Evolutionary conservation across 768 basidiomycete genomes (phyloP), one percentile per base, ranked within the genome.

Genomic region (Phanerochaete sordida): DNA sequence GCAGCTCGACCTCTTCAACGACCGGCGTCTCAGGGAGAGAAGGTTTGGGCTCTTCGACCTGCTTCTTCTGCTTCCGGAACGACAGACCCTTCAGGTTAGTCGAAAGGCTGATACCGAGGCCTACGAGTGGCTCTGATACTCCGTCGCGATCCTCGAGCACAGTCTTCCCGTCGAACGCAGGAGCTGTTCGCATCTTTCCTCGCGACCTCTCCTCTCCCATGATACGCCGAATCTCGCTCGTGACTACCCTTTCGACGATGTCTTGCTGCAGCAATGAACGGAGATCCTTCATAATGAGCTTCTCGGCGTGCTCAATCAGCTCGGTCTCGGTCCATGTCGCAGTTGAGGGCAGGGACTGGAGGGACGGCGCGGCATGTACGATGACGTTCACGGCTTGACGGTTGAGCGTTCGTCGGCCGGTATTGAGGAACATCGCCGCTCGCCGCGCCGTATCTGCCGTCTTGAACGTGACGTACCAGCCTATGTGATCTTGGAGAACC

Each of bases 391-490:
- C 85, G 21, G 83, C 72, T 62, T 84, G 84, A 64, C 84, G 81
- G 0, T 79, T 82, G 2, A 91, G 79, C 59, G 77, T 83, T 43
- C 81, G 82, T 13, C 76, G 75, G 5, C 73, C 76, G 6, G 75
- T 73, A 61, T 74, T 76, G 35, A 95, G 81, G 2, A 91, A 85
- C 64, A 83, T 81, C 9, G 80, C 79, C 0, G 92, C 90, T 2
- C 87, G 79, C 6, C 84, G 77, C 0, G 94, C 94, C 0, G 81
- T 70, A 57, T 83, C 83, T 1, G 77, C 69, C 3, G 84, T 82
- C 21, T 75, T 68, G 70, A 97, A 98, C 3, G 93, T 90, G 63
- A 95, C 81, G 68, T 94, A 95, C 79, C 91, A 88, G 11, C 86
- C 89, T 1, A 75, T 73, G 53, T 82, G 80, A 69, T 90, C 90